Evolutionary conservation across 345 rosid genomes (phyloP).

Genomic region (Diplotaxis tenuifolia): DNA sequence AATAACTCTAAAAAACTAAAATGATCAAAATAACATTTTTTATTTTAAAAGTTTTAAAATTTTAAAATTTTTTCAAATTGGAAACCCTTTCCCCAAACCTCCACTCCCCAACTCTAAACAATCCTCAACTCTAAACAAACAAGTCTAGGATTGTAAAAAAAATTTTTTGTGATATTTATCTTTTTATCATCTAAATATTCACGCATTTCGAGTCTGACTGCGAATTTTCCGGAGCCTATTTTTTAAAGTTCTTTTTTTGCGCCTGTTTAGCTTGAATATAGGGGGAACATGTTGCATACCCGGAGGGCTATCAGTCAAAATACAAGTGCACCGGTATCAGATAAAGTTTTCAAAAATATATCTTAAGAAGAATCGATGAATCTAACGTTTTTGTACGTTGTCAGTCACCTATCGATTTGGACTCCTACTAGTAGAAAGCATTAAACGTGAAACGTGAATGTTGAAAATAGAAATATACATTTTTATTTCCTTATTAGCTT

Average conservation of each 20-base stretch:
- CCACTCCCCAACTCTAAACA: too few species aligned
- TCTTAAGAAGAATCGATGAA: neutral
- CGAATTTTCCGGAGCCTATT: neutral
- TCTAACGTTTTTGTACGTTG: neutral
- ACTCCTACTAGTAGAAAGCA: neutral
- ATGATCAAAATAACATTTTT: too few species aligned
- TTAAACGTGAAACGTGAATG: neutral
- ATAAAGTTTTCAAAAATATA: neutral
- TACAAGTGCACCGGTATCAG: neutral
- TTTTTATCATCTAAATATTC: constrained; percentile 1
- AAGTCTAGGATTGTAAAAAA: too few species aligned
- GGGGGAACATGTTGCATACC: neutral
- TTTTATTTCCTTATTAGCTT: neutral
- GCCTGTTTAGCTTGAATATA: neutral
- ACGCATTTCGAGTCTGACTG: neutral
- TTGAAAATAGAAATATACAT: neutral
- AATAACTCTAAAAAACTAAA: too few species aligned
- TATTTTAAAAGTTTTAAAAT: too few species aligned
- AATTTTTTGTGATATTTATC: too few species aligned
- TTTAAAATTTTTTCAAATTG: too few species aligned
- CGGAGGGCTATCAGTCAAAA: neutral
- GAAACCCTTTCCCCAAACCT: too few species aligned
- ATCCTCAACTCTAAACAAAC: too few species aligned
- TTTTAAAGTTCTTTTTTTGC: neutral
- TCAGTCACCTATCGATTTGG: neutral